Percentiles rank a stretch among this genome's conserved stretches.
These are phyloP conservation scores for Orbilia javanica DNA, from an alignment of 2,329 filamentous ascomycete species.

Conservation along the genomic window DNA sequence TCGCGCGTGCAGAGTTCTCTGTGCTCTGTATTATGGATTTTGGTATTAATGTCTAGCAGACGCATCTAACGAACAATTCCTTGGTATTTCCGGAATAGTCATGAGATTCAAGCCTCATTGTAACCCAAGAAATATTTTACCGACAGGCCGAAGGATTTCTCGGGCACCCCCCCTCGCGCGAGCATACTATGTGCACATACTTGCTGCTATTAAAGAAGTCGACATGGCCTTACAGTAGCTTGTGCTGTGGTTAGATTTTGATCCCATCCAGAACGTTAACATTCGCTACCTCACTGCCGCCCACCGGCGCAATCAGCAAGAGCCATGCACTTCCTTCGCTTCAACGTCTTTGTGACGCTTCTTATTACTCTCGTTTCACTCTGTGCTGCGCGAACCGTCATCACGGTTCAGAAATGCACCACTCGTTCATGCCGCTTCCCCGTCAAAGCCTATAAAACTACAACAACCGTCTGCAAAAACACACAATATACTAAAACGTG, in stretches of 20 bases:
- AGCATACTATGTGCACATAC: no score
- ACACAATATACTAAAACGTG: slow-evolving; percentile 11
- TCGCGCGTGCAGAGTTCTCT: no score
- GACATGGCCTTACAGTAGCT: not conserved
- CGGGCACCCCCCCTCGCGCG: not conserved
- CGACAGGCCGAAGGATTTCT: not conserved
- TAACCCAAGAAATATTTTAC: slow-evolving; percentile 8
- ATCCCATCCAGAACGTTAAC: not conserved
- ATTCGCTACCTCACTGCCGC: slow-evolving; percentile 4
- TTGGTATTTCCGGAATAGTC: slow-evolving; percentile 1
- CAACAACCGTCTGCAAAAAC: slow-evolving; percentile 13
- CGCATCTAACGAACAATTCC: not conserved
- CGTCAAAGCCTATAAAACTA: slow-evolving; percentile 11
- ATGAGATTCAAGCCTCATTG: slow-evolving; percentile 23
- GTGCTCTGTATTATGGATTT: not conserved
- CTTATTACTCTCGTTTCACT: slow-evolving; percentile 34
- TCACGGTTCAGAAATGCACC: slow-evolving; percentile 10
- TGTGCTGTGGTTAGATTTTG: not conserved
- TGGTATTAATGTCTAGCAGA: no score
- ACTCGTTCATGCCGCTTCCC: slow-evolving; percentile 16
- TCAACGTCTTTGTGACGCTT: slow-evolving; percentile 1
- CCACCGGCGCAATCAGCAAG: not conserved
- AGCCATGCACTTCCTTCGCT: slow-evolving; percentile 16
- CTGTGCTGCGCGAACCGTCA: slow-evolving; percentile 14
- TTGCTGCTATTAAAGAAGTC: not conserved